Evolutionary conservation across 805 yeast species (phyloP).

Genomic region (Brettanomyces sp.): DNA sequence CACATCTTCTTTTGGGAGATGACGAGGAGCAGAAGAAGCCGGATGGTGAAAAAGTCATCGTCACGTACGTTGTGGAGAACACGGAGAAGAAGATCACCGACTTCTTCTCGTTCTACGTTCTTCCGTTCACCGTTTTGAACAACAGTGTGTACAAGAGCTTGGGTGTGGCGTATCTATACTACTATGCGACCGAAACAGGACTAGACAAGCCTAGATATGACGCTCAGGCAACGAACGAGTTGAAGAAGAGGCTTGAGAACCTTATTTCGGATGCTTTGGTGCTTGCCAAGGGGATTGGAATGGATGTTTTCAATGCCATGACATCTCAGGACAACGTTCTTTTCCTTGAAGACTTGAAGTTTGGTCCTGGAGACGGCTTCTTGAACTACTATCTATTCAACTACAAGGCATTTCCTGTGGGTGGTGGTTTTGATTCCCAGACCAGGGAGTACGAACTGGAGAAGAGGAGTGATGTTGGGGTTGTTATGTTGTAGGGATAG

Average conservation of each 20-base stretch:
- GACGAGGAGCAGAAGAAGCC: constrained; percentile 7
- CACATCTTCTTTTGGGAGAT: constrained; percentile 73
- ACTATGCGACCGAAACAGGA: constrained; percentile 73
- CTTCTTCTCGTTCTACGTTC: constrained; percentile 78
- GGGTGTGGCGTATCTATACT: constrained; percentile 81
- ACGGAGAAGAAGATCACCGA: constrained; percentile 64
- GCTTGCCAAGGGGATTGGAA: constrained; percentile 53
- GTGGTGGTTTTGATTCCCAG: constrained; percentile 65
- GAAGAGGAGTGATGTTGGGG: constrained; percentile 76
- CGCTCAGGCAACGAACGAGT: constrained; percentile 29
- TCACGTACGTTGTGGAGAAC: constrained; percentile 67
- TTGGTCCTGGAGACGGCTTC: constrained; percentile 90
- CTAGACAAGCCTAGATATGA: constrained; percentile 23
- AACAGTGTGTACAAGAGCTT: constrained; percentile 54
- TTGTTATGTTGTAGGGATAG: constrained; percentile 56
- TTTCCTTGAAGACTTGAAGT: constrained; percentile 73
- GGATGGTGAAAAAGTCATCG: constrained; percentile 42
- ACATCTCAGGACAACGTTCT: constrained; percentile 83
- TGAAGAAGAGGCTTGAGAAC: constrained; percentile 49
- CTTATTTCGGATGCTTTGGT: constrained; percentile 71
- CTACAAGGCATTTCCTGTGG: constrained; percentile 70
- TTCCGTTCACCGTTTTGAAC: constrained; percentile 78
- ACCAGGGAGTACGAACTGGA: constrained; percentile 43
- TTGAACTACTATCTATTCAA: constrained; percentile 88
- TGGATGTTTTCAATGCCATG: constrained; percentile 91